These are phyloP conservation scores for Phytophthora hybrid DNA, from an alignment of 352 stramenopile genomes.

Conservation along the genomic window DNA sequence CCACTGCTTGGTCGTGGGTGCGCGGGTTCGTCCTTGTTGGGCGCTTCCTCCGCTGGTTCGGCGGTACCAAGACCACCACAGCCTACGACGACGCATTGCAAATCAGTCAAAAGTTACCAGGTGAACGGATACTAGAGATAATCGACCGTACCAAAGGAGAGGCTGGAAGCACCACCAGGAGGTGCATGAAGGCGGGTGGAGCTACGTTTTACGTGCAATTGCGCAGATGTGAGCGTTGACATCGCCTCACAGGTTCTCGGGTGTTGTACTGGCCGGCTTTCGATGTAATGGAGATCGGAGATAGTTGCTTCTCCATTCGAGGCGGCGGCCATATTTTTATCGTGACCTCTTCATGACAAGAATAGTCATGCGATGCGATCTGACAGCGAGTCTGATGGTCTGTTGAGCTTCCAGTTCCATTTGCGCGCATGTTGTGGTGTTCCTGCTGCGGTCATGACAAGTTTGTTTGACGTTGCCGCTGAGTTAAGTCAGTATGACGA, in stretches of 20 bases:
- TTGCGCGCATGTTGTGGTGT: constrained; percentile 7
- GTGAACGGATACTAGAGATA: not conserved
- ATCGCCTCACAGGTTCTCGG: constrained; percentile 34
- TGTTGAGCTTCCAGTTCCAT: not conserved
- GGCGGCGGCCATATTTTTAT: constrained; percentile 20
- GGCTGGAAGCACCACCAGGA: constrained; percentile 67
- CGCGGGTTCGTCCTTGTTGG: constrained; percentile 28
- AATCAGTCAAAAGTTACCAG: constrained; percentile 4
- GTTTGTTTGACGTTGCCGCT: constrained; percentile 70
- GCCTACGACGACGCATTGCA: constrained; percentile 16
- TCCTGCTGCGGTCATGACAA: constrained; percentile 42
- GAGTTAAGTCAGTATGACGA: constrained; percentile 56
- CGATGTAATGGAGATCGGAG: not conserved
- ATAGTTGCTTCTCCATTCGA: not conserved
- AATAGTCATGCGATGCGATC: constrained; percentile 14
- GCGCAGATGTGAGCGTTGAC: constrained; percentile 82
- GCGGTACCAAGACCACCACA: constrained; percentile 64
- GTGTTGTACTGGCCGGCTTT: constrained; percentile 1
- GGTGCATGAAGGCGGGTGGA: constrained; percentile 79
- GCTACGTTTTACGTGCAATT: constrained; percentile 82
- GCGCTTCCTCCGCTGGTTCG: constrained; percentile 31
- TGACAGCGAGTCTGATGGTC: not conserved
- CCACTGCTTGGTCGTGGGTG: constrained; percentile 24
- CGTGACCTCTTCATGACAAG: not conserved
- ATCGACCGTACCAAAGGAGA: constrained; percentile 65